A percentile compares a stretch with the other conserved stretches of the same genome.
Conservation (phyloP, 805 yeast genomes). For the Hanseniaspora thailandica region DNA sequence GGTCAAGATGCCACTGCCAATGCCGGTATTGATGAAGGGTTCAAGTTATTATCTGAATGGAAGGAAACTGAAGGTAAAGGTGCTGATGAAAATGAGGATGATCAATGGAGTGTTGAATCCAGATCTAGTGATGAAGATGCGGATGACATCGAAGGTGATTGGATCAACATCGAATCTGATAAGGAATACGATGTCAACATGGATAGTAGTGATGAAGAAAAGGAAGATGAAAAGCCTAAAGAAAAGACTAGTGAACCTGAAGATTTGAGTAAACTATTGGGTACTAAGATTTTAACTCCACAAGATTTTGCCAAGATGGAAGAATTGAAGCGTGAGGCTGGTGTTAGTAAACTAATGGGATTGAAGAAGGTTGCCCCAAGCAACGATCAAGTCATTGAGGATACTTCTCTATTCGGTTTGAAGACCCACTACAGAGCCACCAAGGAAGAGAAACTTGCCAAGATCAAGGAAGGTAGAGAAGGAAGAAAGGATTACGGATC, state of each 20-base stretch:
- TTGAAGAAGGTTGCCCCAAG: conserved; percentile 27
- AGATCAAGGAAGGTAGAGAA: conserved; percentile 81
- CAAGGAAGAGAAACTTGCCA: conserved; percentile 82
- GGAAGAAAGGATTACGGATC: conserved; percentile 87
- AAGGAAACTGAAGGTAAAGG: conserved; percentile 38
- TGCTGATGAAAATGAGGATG: conserved; percentile 37
- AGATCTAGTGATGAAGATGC: conserved; percentile 29
- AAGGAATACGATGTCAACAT: conserved; percentile 40
- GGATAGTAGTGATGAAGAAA: conserved; percentile 30
- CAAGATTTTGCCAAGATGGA: conserved; percentile 95
- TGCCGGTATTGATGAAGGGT: conserved; percentile 73
- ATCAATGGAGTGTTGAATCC: conserved; percentile 35
- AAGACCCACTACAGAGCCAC: conserved; percentile 64
- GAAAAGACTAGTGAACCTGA: conserved; percentile 24
- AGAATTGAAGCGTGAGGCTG: conserved; percentile 75
- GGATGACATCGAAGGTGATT: conserved; percentile 35
- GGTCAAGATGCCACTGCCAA: conserved; percentile 56
- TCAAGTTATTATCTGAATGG: conserved; percentile 85
- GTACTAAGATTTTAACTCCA: conserved; percentile 80
- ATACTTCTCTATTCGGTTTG: conserved; percentile 63
- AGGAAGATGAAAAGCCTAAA: conserved; percentile 21
- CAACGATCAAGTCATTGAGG: conserved; percentile 81
- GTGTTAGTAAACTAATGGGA: conserved; percentile 69
- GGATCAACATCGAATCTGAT: conserved; percentile 29
- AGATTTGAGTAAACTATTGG: conserved; percentile 48